These are phyloP conservation scores for Cyanodermella asteris DNA, from an alignment of 2,329 filamentous ascomycete genomes.

Conservation along the genomic window DNA sequence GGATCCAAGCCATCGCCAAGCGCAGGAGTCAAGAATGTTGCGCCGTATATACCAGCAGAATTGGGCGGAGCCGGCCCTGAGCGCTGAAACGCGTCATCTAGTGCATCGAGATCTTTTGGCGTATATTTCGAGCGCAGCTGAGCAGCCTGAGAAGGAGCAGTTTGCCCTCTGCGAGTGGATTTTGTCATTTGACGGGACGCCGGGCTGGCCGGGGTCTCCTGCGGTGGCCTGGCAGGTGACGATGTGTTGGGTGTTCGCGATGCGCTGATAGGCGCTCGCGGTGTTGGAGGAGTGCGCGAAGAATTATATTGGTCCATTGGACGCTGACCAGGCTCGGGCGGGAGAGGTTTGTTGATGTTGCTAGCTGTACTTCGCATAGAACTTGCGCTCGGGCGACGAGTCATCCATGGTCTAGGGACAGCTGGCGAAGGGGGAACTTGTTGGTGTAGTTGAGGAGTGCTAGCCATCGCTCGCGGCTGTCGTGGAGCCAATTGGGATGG, in stretches of 20 bases:
- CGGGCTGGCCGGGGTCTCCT: too few species aligned
- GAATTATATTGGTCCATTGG: conserved; percentile 12
- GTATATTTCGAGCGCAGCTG: conserved; percentile 9
- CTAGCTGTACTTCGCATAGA: conserved; percentile 7
- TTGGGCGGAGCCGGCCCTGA: not conserved
- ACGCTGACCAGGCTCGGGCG: conserved; percentile 14
- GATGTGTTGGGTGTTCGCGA: conserved; percentile 4
- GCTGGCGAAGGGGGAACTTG: too few species aligned
- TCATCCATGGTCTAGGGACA: too few species aligned
- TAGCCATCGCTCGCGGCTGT: too few species aligned
- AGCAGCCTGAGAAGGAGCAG: conserved; percentile 5
- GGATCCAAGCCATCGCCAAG: too few species aligned
- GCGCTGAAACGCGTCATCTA: conserved; percentile 12
- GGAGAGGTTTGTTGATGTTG: conserved; percentile 19
- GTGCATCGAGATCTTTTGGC: conserved; percentile 10
- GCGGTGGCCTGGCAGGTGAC: conserved; percentile 1
- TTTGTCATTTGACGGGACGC: too few species aligned
- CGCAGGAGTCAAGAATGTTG: too few species aligned
- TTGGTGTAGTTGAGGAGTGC: too few species aligned
- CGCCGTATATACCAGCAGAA: conserved; percentile 1
- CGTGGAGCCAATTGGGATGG: too few species aligned
- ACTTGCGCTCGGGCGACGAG: too few species aligned
- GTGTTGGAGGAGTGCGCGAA: conserved; percentile 9
- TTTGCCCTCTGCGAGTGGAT: not conserved
- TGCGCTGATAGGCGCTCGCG: conserved; percentile 6